A percentile compares a stretch with the other conserved stretches of the same genome.
phyloP scores from a whole-genome alignment of 169 alveolate species.

The Cryptosporidium viatorum region DNA sequence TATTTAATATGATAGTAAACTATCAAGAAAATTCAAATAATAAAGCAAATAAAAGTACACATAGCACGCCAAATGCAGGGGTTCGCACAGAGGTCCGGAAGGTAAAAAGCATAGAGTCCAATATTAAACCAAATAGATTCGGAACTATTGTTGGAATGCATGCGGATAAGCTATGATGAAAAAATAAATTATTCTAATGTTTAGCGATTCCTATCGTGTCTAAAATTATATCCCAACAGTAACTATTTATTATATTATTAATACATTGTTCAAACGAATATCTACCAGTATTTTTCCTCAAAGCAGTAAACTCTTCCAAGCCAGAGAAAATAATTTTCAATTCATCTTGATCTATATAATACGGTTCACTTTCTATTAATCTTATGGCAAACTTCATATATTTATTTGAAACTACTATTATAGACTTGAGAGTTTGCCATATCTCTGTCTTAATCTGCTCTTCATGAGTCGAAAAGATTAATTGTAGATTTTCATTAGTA shows the following conservation, averaged over 20 bases:
- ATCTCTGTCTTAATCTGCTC: background rate
- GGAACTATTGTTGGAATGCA: constrained; percentile 23
- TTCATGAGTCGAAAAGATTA: background rate
- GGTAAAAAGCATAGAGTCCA: background rate
- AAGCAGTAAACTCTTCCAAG: background rate
- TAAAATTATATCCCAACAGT: constrained; percentile 47
- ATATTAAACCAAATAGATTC: constrained; percentile 25
- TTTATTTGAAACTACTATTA: background rate
- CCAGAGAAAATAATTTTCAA: background rate
- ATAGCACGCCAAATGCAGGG: background rate
- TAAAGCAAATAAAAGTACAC: background rate
- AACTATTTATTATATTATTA: constrained; percentile 6
- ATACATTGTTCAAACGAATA: constrained; percentile 8
- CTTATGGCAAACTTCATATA: constrained; percentile 4
- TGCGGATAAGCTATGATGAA: background rate
- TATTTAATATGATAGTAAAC: constrained; percentile 46
- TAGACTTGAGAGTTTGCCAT: background rate
- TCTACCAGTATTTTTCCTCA: background rate
- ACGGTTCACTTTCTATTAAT: background rate
- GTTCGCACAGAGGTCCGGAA: background rate
- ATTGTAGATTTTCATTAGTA: background rate
- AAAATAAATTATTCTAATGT: background rate
- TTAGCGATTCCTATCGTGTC: background rate
- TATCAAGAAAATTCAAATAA: background rate
- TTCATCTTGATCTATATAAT: background rate